Base-by-base conservation (phyloP, 2,329 filamentous ascomycete genomes). In the Pestalotiopsis sp. region DNA sequence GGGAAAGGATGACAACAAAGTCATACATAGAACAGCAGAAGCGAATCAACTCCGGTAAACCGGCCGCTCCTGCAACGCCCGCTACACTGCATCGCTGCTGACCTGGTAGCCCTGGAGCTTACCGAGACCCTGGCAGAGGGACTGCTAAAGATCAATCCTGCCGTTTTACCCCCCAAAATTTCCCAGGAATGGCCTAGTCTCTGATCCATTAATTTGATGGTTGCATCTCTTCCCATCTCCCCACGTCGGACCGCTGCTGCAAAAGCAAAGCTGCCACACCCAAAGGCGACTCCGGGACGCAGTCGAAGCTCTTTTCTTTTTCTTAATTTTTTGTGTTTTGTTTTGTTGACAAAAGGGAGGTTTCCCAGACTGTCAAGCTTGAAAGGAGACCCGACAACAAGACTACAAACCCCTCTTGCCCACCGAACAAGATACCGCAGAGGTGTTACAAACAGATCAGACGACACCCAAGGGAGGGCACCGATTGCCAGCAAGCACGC, bases 401-500 rank as follows among this genome's bases (percentile, higher is more conserved):
- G 9, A n/a, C 14, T 3, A 2, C 44, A 3, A 14, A 6, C n/a
- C 17, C 4, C 20, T n/a, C 44, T 9, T 52, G 44, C 20, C 44
- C 20, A 35, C 10, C 11, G 20, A 6, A 35, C 14, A 17, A 58
- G 20, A 58, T 10, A 30, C 56, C 56, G 56, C 20, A 17, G 56
- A n/a, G 22, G 22, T 35, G 30, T 61, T 24, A 13, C 14, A 52
- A 52, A 52, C 17, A 22, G 44, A 52, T n/a, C 59, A 22, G n/a
- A 35, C 59, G 24, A 26, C 14, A 11, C 26, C 30, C 59, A 20
- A 35, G 14, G 30, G 35, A 39, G 11, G 26, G 9, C 30, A 13
- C 26, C 30, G 20, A 38, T 35, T 22, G 13, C 17, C 17, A 17
- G 73, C 69, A 70, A 71, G 69, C 73, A 77, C 75, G 73, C 72